A percentile compares a stretch with the other conserved stretches of the same genome.
phyloP scores from a whole-genome alignment of 2,329 filamentous ascomycete species.

The Fusarium oxysporum region DNA sequence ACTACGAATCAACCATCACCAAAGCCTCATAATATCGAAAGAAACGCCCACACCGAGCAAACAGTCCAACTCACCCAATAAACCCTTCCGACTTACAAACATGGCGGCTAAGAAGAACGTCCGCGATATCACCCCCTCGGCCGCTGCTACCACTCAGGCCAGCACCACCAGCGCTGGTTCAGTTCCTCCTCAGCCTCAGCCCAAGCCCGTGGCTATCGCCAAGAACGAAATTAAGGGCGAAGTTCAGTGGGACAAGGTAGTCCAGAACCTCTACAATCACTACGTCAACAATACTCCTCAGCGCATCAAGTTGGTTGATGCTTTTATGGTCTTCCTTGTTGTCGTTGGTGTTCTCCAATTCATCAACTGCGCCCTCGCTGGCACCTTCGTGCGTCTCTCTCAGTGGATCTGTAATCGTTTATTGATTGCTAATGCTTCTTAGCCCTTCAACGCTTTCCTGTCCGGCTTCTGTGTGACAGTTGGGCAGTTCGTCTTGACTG shows the following conservation, averaged over 20 bases:
- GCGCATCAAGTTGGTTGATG: conserved; percentile 90
- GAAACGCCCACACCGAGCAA: conserved; percentile 11
- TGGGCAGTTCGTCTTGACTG: conserved; percentile 96
- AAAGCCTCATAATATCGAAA: conserved; percentile 6
- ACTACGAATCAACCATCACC: conserved; percentile 16
- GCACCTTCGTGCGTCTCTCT: conserved; percentile 84
- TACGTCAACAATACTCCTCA: conserved; percentile 87
- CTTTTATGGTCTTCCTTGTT: conserved; percentile 89
- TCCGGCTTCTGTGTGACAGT: conserved; percentile 95
- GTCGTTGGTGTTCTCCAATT: conserved; percentile 92
- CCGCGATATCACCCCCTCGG: conserved; percentile 49
- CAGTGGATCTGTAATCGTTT: no score
- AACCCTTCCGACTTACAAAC: conserved; percentile 10
- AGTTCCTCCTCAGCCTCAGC: conserved; percentile 38
- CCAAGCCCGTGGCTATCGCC: conserved; percentile 34
- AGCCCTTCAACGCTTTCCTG: conserved; percentile 99
- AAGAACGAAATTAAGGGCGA: conserved; percentile 42
- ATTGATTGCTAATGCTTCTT: conserved; percentile 31
- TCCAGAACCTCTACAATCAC: conserved; percentile 77
- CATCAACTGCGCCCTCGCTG: conserved; percentile 88
- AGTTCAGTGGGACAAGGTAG: conserved; percentile 68
- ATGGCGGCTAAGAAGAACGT: conserved; percentile 66
- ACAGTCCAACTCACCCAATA: neutral
- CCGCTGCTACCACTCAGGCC: conserved; percentile 48
- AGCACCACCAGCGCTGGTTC: conserved; percentile 46